Conservation (phyloP, 768 basidiomycete genomes). For the Lentinus tigrinus region DNA sequence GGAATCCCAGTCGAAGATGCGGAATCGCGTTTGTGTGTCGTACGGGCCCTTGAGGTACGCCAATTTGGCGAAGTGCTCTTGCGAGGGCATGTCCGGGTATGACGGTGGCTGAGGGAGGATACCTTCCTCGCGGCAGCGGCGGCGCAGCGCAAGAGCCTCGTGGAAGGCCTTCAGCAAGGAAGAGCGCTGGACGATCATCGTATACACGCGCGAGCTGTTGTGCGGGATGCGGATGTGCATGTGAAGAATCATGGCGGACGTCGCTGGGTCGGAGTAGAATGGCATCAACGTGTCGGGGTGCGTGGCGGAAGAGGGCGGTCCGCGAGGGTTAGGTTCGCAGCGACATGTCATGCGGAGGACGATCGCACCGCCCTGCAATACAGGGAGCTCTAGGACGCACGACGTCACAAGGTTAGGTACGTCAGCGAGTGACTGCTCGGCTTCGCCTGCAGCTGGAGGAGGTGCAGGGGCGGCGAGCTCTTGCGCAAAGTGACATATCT, state of each 20-base stretch:
- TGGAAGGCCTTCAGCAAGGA: slow-evolving; percentile 15
- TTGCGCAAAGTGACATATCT: slow-evolving; percentile 19
- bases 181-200: slow-evolving; percentile 25
- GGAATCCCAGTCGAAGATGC: neutral
- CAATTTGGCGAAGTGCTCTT: neutral
- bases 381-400: slow-evolving; percentile 22
- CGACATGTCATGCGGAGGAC: slow-evolving; percentile 27
- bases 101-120: neutral
- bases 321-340: slow-evolving; percentile 26
- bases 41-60: too few species aligned
- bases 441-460: neutral
- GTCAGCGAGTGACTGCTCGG: neutral
- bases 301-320: neutral
- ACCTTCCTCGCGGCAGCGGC: neutral
- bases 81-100: neutral
- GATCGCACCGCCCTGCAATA: slow-evolving; percentile 7
- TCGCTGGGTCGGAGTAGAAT: slow-evolving; percentile 21
- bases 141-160: neutral
- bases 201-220: slow-evolving; percentile 13
- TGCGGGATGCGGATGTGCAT: slow-evolving; percentile 3
- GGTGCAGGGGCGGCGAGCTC: neutral
- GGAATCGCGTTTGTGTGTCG: too few species aligned
- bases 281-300: slow-evolving; percentile 6
- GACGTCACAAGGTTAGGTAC: slow-evolving; percentile 7
- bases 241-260: slow-evolving; percentile 26